These are phyloP conservation scores for Luffa aegyptiaca DNA, from an alignment of 306 rosid species.

Conservation along the genomic window DNA sequence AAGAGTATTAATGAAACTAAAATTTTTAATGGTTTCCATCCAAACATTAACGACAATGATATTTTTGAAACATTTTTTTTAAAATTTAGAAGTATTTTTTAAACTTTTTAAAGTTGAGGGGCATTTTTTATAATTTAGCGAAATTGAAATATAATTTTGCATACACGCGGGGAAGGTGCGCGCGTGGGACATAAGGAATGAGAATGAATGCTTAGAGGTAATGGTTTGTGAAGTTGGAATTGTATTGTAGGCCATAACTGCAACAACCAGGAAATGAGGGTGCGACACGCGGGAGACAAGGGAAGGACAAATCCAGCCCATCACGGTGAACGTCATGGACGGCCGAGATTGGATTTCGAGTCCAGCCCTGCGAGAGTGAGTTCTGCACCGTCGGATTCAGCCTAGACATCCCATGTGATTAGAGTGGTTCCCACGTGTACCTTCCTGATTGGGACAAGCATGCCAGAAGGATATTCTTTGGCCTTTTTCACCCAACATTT, in stretches of 20 bases:
- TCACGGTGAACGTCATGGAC: background rate
- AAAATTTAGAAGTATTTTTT: no score
- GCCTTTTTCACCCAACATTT: background rate
- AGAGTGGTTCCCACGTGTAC: background rate
- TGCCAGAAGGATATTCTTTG: constrained; percentile 1
- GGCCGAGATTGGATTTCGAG: background rate
- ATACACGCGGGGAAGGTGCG: background rate
- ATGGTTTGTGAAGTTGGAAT: background rate
- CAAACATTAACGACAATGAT: no score
- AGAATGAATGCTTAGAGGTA: background rate
- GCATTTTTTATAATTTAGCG: no score
- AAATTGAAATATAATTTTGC: background rate
- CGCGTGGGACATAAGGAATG: background rate
- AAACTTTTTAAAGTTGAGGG: no score
- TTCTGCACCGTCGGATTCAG: background rate
- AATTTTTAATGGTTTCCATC: no score
- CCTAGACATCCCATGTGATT: background rate
- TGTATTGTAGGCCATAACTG: background rate
- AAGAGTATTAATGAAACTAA: no score
- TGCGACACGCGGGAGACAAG: background rate
- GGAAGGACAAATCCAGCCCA: background rate
- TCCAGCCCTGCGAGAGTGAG: no score
- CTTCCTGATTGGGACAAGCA: background rate
- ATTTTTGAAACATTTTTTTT: no score
- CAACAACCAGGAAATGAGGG: background rate